Evolutionary conservation across 108 stramenopile genomes (phyloP), one percentile per base, ranked within the genome.

Genomic region (Ochromonas danica): DNA sequence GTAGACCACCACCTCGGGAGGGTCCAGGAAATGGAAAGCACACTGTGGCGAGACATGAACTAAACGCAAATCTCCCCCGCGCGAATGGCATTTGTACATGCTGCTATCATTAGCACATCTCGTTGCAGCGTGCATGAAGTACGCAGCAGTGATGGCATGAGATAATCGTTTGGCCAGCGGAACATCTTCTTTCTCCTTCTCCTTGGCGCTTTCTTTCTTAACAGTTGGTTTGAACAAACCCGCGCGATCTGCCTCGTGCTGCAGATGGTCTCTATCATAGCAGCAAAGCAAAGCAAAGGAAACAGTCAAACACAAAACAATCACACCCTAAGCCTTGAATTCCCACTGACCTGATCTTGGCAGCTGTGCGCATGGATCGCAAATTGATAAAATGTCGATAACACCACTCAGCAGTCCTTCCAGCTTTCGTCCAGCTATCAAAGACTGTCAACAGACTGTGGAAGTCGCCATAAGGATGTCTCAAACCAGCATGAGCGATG

Each of bases 391-490:
- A 85, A 38, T 63, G 38, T 30, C 74, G 38, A 67, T 81, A 71
- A 14, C 79, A 78, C 84, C 84, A 85, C 14, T 77, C 71, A n/a
- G 83, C 81, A 42, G 77, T 78, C 75, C 36, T 81, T 41, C 81
- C 84, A n/a, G 65, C 31, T 38, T 70, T 61, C 63, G 83, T 83
- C 85, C 85, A 85, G 31, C 70, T 70, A n/a, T 35, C 27, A 40
- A 79, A 85, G 28, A 85, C 81, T 33, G 40, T 79, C 40, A 85
- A 61, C 36, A 83, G 83, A 40, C 82, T 85, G 38, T 81, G 42
- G 81, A 81, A 80, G 30, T 85, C 85, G 14, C 85, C 85, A 6
- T 78, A 57, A 1, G 81, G 84, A 78, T 85, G 85, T 28, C 78
- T 42, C 17, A 85, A 80, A 3, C 30, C 40, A 1, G 81, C 85